A percentile compares a stretch with the other conserved stretches of the same genome.
These are phyloP conservation scores for Sequoiadendron giganteum DNA, from an alignment of 75 land plant species.

Conservation along the genomic window DNA sequence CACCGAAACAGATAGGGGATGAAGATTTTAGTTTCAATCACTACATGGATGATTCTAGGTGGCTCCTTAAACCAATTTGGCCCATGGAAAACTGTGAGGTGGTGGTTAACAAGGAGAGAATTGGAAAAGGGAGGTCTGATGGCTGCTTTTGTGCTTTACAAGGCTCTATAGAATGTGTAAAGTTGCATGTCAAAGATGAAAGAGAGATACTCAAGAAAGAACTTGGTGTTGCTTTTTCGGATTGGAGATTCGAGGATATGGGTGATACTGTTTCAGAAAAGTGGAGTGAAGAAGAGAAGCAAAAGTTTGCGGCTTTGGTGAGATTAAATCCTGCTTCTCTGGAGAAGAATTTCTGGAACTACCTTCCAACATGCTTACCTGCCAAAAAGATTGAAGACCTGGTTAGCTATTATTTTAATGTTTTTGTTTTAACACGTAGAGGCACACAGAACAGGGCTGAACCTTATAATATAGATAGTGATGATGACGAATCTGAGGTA, in stretches of 20 bases:
- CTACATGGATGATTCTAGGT: slow-evolving; percentile 27
- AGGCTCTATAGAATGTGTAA: slow-evolving; percentile 71
- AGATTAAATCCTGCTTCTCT: slow-evolving; percentile 29
- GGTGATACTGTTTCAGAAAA: slow-evolving; percentile 72
- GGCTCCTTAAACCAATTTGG: slow-evolving; percentile 60
- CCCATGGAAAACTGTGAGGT: slow-evolving; percentile 27
- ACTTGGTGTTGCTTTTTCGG: slow-evolving; percentile 53
- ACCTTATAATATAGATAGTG: slow-evolving; percentile 63
- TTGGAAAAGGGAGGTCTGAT: slow-evolving; percentile 56
- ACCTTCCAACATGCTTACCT: slow-evolving; percentile 34
- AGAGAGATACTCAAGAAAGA: slow-evolving; percentile 53
- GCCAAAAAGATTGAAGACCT: slow-evolving; percentile 37
- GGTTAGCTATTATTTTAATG: slow-evolving; percentile 92
- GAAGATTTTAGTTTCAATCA: slow-evolving; percentile 13
- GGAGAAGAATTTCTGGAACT: slow-evolving; percentile 55
- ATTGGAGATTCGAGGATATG: slow-evolving; percentile 70
- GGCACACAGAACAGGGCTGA: slow-evolving; percentile 69
- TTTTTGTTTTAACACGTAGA: slow-evolving; percentile 61
- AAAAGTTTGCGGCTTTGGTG: slow-evolving; percentile 42
- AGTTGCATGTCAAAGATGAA: slow-evolving; percentile 58
- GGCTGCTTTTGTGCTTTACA: slow-evolving; percentile 50
- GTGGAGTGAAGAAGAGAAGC: slow-evolving; percentile 74
- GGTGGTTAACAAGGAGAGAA: background rate
- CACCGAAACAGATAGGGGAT: background rate
- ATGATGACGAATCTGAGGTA: slow-evolving; percentile 80